Evolutionary conservation across 2,329 filamentous ascomycete species (phyloP).

Genomic region (Monosporascus sp.): DNA sequence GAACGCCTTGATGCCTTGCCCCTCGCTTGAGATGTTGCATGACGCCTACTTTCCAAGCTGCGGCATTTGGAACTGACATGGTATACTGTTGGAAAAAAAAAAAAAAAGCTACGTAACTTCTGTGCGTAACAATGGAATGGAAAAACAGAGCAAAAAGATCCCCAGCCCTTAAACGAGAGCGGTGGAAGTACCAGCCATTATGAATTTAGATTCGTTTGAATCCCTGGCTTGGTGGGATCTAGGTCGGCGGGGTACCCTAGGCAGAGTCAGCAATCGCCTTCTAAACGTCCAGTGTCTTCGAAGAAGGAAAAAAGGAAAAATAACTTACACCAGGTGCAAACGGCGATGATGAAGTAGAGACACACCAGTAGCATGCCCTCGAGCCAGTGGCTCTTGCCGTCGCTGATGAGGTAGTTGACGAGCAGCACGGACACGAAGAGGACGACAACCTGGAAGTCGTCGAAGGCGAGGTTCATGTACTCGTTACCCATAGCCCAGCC

Average conservation of each 20-base stretch:
- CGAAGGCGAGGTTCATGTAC: conserved; percentile 78
- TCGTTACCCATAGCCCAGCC: conserved; percentile 70
- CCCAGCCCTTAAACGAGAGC: too few relatives aligned
- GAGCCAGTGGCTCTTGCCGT: conserved; percentile 78
- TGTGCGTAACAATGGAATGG: too few relatives aligned
- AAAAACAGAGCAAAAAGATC: too few relatives aligned
- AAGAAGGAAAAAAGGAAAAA: background rate
- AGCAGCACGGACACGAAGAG: conserved; percentile 79
- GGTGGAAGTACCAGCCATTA: background rate
- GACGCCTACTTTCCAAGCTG: too few relatives aligned
- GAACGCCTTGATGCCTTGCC: too few relatives aligned
- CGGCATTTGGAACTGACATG: too few relatives aligned
- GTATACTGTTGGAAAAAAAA: too few relatives aligned
- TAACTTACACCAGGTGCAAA: conserved; percentile 55
- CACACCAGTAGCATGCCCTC: conserved; percentile 73
- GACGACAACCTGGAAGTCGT: conserved; percentile 82
- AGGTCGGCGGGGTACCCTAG: background rate
- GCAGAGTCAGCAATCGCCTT: background rate
- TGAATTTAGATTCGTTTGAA: background rate
- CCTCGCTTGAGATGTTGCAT: too few relatives aligned
- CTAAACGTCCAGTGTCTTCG: too few relatives aligned
- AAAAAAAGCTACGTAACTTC: too few relatives aligned
- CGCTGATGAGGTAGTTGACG: conserved; percentile 79
- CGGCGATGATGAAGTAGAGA: conserved; percentile 73
- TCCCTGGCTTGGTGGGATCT: background rate